Base-by-base conservation (phyloP, 2,329 filamentous ascomycete species). In the Parafenestella ontariensis region DNA sequence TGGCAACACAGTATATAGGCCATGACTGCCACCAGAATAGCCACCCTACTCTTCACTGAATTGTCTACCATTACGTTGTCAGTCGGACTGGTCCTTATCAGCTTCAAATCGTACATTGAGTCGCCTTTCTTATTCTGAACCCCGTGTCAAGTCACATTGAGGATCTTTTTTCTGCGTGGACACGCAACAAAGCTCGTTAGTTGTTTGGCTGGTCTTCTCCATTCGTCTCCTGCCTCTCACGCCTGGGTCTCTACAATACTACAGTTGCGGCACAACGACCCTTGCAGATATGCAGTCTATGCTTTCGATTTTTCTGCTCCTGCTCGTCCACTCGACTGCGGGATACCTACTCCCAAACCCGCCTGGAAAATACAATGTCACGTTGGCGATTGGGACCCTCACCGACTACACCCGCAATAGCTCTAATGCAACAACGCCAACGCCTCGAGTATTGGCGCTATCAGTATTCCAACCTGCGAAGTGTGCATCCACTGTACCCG, bases 381-480 rank as follows among this genome's bases (percentile, higher is more conserved):
- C 58, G 44, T 46, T 65, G 49, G 62, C 49, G 18, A 62, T 50
- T 24, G 56, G 61, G 13, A 46, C 56, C 36, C 50, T 66, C n/a
- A 54, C 40, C 54, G 61, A 66, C 52, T 60, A 64, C 50, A 56
- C 36, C 34, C 58, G 61, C 52, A 52, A 54, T 33, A 40, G n/a
- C 18, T 11, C 36, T 39, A 5, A 10, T 39, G 18, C 18, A 6
- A 18, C 18, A 39, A 39, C 36, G 18, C 36, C 36, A 21, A 39
- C 36, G 36, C 36, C 37, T 44, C 62, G 62, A 20, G 46, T 23
- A 50, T 52, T 66, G 54, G 57, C 59, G 58, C 36, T 66, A 23
- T 64, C 62, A 1, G 52, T 66, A 46, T 66, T 64, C 41, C 62
- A 62, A 43, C 62, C 62, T 43, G 46, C 50, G n/a, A 56, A 24